These are phyloP conservation scores for Auriscalpium microsporum DNA, from an alignment of 768 basidiomycete genomes.

Conservation along the genomic window DNA sequence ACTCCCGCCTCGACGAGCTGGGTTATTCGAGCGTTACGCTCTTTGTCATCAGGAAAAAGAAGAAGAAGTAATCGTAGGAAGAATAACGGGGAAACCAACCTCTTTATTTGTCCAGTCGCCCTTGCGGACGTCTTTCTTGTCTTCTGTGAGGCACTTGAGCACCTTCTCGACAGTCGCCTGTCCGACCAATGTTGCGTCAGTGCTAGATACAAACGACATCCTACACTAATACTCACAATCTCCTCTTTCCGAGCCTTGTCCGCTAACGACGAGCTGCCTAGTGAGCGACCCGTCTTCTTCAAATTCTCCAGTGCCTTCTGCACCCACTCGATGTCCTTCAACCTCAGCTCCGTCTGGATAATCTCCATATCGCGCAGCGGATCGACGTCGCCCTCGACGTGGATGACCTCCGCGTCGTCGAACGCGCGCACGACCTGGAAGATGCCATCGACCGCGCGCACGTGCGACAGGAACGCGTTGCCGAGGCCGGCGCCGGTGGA, in stretches of 20 bases:
- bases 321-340: conserved; percentile 99
- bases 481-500: conserved; percentile 97
- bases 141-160: conserved; percentile 64
- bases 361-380: conserved; percentile 96
- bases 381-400: conserved; percentile 97
- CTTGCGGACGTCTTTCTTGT: conserved; percentile 87
- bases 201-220: too few species aligned
- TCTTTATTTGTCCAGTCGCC: conserved; percentile 95
- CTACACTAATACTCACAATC: conserved; percentile 46
- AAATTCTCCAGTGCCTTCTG: conserved; percentile 79
- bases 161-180: conserved; percentile 85
- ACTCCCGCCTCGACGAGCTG: conserved; percentile 95
- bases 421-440: conserved; percentile 98
- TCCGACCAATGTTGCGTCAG: not conserved
- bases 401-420: conserved; percentile 98
- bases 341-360: conserved; percentile 84
- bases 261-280: conserved; percentile 72
- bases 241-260: conserved; percentile 97
- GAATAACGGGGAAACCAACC: conserved; percentile 39
- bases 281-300: conserved; percentile 63
- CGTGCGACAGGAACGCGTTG: conserved; percentile 95
- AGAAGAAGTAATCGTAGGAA: not conserved
- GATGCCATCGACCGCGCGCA: conserved; percentile 97
- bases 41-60: conserved; percentile 62
- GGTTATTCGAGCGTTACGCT: conserved; percentile 77